A percentile compares a stretch with the other conserved stretches of the same genome.
Evolutionary conservation across 2,329 filamentous ascomycete species (phyloP).

Genomic region (Escovopsis sp.): DNA sequence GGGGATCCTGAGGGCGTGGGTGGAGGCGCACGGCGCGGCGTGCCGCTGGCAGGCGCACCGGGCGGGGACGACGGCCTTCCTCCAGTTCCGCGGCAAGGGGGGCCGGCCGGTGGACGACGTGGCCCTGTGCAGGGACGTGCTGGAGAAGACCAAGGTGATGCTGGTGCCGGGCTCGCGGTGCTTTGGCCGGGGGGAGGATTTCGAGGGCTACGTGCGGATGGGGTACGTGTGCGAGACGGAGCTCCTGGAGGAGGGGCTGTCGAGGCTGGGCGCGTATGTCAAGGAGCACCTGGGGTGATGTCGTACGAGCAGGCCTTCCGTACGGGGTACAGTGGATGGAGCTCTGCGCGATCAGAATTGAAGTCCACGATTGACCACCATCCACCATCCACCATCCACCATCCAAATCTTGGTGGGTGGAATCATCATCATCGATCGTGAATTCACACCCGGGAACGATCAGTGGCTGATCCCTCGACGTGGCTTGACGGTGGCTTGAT

Average conservation of each 20-base stretch:
- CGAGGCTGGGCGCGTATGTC: conserved; percentile 28
- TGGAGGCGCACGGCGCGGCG: conserved; percentile 45
- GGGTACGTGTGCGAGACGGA: conserved; percentile 61
- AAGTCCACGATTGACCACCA: too few species aligned
- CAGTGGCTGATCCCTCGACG: too few species aligned
- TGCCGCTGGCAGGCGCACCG: conserved; percentile 60
- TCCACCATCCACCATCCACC: too few species aligned
- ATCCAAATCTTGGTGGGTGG: too few species aligned
- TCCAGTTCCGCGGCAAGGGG: conserved; percentile 50
- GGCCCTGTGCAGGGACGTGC: conserved; percentile 53
- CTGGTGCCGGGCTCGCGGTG: conserved; percentile 58
- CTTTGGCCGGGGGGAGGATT: conserved; percentile 53
- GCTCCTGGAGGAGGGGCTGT: conserved; percentile 50
- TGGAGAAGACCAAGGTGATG: conserved; percentile 56
- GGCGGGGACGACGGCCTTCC: conserved; percentile 66
- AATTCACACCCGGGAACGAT: too few species aligned
- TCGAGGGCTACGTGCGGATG: conserved; percentile 60
- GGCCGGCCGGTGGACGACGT: conserved; percentile 52
- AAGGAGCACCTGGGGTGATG: background rate
- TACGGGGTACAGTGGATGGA: too few species aligned
- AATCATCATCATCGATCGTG: too few species aligned
- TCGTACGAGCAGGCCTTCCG: background rate
- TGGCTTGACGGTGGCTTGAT: too few species aligned
- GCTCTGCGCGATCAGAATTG: too few species aligned
- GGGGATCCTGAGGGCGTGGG: conserved; percentile 48